These are phyloP conservation scores for Teunomyces stri DNA, from an alignment of 805 yeast genomes.

Conservation along the genomic window DNA sequence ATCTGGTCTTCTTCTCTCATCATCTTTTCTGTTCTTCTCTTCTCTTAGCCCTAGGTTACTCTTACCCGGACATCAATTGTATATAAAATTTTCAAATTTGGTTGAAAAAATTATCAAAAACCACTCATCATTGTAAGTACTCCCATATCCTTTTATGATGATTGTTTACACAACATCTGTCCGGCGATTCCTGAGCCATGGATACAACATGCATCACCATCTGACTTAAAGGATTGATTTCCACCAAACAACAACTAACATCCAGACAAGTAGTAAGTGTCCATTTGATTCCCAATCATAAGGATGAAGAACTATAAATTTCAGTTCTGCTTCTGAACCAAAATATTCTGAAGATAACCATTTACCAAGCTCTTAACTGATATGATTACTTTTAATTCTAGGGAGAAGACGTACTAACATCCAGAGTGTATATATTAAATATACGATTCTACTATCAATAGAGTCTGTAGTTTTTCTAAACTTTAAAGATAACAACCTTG, in stretches of 20 bases:
- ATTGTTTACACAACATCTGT: constrained; percentile 18
- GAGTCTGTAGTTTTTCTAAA: constrained; percentile 5
- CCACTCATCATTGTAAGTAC: neutral
- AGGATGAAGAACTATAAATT: constrained; percentile 60
- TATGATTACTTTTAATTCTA: neutral
- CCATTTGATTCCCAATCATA: constrained; percentile 10
- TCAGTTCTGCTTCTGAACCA: constrained; percentile 99
- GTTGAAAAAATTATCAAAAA: neutral
- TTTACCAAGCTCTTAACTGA: constrained; percentile 60
- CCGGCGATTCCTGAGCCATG: constrained; percentile 75
- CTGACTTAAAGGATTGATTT: constrained; percentile 48
- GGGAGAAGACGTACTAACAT: neutral
- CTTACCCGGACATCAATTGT: neutral
- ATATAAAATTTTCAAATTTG: neutral
- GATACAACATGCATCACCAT: constrained; percentile 97
- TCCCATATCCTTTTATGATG: constrained; percentile 10
- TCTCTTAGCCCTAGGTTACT: neutral
- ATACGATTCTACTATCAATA: neutral
- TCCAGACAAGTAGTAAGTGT: constrained; percentile 1
- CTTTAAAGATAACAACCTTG: constrained; percentile 70
- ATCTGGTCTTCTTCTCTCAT: too few species aligned
- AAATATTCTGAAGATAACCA: constrained; percentile 67
- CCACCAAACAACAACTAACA: neutral
- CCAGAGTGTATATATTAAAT: neutral
- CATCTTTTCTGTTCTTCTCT: too few species aligned